A percentile compares a stretch with the other conserved stretches of the same genome.
These are phyloP conservation scores for Coriaria nepalensis DNA, from an alignment of 306 rosid species.

Conservation along the genomic window DNA sequence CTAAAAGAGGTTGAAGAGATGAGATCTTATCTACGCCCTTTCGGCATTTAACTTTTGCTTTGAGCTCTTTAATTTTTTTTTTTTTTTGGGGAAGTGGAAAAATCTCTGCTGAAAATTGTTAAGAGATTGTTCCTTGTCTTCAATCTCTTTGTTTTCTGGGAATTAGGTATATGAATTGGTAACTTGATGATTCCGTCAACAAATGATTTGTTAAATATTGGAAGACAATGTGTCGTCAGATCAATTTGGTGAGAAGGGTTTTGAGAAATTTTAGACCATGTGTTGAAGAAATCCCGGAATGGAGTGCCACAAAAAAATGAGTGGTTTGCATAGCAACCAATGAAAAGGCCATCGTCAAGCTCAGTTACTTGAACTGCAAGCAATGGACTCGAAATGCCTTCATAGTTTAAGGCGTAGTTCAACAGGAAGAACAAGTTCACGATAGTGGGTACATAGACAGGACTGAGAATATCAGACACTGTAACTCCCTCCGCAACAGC, in stretches of 20 bases:
- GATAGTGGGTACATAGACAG: slow-evolving; percentile 14
- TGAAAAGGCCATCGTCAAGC: slow-evolving; percentile 32
- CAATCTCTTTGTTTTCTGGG: background rate
- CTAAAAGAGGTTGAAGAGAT: slow-evolving; percentile 29
- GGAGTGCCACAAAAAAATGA: slow-evolving; percentile 12
- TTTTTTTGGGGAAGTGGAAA: slow-evolving; percentile 21
- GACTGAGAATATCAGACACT: slow-evolving; percentile 13
- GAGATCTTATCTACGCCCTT: slow-evolving; percentile 18
- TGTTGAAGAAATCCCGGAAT: slow-evolving; percentile 31
- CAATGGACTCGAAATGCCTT: slow-evolving; percentile 18
- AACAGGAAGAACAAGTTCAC: slow-evolving; percentile 24
- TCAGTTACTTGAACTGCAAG: slow-evolving; percentile 36
- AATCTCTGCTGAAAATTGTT: slow-evolving; percentile 1
- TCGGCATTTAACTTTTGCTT: slow-evolving; percentile 26
- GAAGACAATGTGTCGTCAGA: background rate
- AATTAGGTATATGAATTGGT: slow-evolving; percentile 6
- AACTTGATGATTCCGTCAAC: background rate
- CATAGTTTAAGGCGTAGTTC: slow-evolving; percentile 11
- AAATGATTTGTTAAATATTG: background rate
- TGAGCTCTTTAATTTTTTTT: slow-evolving; percentile 21
- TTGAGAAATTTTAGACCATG: slow-evolving; percentile 28
- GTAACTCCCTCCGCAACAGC: slow-evolving; percentile 8
- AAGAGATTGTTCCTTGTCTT: background rate
- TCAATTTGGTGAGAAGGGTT: background rate
- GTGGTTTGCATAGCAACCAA: slow-evolving; percentile 20